Evolutionary conservation across 495 filamentous ascomycete genomes (phyloP), one percentile per base, ranked within the genome.

Genomic region (Lindgomyces ingoldianus): DNA sequence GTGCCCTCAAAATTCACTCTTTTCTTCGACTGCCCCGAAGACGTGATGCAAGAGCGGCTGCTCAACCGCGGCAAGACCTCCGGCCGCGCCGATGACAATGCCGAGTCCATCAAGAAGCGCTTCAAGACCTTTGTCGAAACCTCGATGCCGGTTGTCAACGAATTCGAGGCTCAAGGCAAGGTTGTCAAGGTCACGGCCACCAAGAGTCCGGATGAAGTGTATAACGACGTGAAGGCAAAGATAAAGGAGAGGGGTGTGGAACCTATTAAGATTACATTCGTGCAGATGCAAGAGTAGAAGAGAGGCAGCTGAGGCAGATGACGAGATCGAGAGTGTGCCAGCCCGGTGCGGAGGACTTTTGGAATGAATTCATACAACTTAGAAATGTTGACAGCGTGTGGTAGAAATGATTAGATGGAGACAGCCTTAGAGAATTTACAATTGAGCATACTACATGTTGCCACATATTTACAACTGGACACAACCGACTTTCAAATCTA

Each of bases 41-140:
- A 86, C 56, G 89, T 90, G 57, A 91, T 98, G 90, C 81, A 91
- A 79, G 74, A 80, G 66, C 81, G 94, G 11, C 76, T 98, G 68
- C 71, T 98, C 65, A 88, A 96, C 75, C 82, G 94, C 26, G 94
- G 93, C 26, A 88, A 96, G 86, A 98, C 93, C 4, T 90, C 85
- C 70, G 94, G 94, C 11, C 81, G 94, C 53, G 80, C 88, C 26
- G 94, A 98, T 75, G 94, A 98, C 76, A 98, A 98, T 76, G 87
- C 84, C 45, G 94, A 96, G 79, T 91, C 87, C 69, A 98, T 97
- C 75, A 89, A 87, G 77, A 98, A 98, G 86, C 83, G 94, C 39
- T 98, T 98, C 80, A 83, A 86, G 62, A 92, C 88, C 3, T 98
- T 98, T 72, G 80, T 94, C 26, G 91, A 97, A 76, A 96, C 91